phyloP scores from a whole-genome alignment of 441 rosid species.

The Eutrema salsugineum region DNA sequence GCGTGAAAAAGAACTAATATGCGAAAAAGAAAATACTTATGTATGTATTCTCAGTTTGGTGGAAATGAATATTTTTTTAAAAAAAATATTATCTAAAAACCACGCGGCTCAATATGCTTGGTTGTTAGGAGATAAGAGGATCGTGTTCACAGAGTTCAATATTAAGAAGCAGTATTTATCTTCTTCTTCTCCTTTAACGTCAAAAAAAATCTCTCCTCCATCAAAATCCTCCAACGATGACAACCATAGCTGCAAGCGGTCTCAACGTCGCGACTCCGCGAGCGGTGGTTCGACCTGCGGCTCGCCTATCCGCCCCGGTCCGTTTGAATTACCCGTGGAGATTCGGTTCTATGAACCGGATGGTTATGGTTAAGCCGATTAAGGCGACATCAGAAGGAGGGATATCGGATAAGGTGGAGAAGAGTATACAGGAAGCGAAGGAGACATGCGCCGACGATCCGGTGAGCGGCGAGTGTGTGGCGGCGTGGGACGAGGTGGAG shows the following conservation, averaged over 20 bases:
- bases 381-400: conserved; percentile 63
- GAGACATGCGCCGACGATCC: conserved; percentile 57
- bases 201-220: background rate
- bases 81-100: background rate
- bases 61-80: background rate
- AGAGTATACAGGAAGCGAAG: conserved; percentile 74
- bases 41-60: background rate
- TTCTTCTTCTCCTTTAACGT: background rate
- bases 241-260: conserved; percentile 41
- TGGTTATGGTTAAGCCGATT: conserved; percentile 39
- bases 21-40: background rate
- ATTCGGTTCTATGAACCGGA: conserved; percentile 36
- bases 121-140: conserved; percentile 61
- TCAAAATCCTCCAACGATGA: conserved; percentile 35
- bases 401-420: conserved; percentile 61
- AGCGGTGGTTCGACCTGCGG: conserved; percentile 25
- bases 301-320: conserved; percentile 28
- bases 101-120: conserved; percentile 43
- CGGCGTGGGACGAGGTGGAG: conserved; percentile 96
- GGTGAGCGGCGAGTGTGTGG: conserved; percentile 75
- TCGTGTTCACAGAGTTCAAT: conserved; percentile 32
- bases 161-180: conserved; percentile 21
- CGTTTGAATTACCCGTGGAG: conserved; percentile 52
- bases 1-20: background rate
- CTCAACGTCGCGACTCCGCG: conserved; percentile 48